Conservation (phyloP, 257 asterid genomes). For the Petrea volubilis region DNA sequence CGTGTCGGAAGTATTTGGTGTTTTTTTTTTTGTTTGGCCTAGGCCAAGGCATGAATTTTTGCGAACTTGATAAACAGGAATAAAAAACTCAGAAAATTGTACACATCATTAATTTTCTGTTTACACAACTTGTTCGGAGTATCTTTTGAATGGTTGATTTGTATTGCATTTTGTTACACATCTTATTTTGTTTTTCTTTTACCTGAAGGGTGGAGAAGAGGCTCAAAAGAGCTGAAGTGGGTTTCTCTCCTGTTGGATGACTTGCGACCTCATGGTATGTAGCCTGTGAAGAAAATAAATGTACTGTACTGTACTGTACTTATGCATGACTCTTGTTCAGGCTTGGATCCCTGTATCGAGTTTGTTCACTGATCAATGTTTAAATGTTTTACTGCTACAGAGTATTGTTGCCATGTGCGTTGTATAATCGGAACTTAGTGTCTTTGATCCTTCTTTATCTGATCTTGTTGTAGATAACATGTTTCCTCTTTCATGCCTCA, state of each 20-base stretch:
- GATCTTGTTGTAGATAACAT: background rate
- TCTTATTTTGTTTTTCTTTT: background rate
- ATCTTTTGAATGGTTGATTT: no score
- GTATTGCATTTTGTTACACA: background rate
- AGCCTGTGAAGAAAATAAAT: constrained; percentile 27
- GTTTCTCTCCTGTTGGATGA: background rate
- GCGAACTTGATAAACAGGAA: no score
- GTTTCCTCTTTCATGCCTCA: background rate
- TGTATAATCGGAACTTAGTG: background rate
- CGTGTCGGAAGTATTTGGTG: background rate
- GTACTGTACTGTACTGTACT: background rate
- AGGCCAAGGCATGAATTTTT: background rate
- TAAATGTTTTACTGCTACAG: background rate
- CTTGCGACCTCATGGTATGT: constrained; percentile 21
- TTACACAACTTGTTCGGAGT: no score
- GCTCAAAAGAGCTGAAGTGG: constrained; percentile 29
- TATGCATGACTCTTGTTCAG: constrained; percentile 1
- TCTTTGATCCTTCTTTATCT: background rate
- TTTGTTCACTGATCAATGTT: constrained; percentile 16
- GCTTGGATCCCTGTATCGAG: constrained; percentile 13
- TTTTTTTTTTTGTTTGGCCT: background rate
- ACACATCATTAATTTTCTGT: no score
- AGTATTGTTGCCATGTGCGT: background rate
- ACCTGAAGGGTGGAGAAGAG: constrained; percentile 36
- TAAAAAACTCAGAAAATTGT: no score